Conservation (phyloP, 1,284 basidiomycete genomes). For the Microbotryum silenes-acaulis region DNA sequence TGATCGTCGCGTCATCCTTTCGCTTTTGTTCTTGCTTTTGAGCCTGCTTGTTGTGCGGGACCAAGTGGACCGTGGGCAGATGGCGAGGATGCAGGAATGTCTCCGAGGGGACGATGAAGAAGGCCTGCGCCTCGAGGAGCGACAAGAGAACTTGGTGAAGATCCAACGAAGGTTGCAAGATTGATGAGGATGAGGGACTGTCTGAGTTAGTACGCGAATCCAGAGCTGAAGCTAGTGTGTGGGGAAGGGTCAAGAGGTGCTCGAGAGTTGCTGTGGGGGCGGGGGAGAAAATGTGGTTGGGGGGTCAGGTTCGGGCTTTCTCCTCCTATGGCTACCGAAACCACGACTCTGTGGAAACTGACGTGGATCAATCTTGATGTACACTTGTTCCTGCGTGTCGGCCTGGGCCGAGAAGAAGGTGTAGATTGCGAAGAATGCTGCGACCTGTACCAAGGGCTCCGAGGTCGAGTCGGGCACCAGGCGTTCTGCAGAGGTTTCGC, state of each 20-base stretch:
- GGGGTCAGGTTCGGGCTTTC: too few relatives aligned
- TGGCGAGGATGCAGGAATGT: neutral
- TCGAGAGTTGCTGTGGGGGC: conserved; percentile 3
- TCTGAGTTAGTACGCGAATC: neutral
- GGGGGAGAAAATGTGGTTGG: too few relatives aligned
- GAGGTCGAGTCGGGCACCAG: neutral
- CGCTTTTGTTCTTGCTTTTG: too few relatives aligned
- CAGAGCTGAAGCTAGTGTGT: neutral
- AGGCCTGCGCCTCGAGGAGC: conserved; percentile 7
- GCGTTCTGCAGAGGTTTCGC: conserved; percentile 2
- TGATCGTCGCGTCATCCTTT: too few relatives aligned
- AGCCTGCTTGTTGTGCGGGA: too few relatives aligned
- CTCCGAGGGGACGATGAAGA: conserved; percentile 10
- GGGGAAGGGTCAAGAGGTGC: conserved; percentile 1
- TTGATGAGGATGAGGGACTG: neutral
- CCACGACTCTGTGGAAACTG: neutral
- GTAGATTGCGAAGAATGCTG: conserved; percentile 12
- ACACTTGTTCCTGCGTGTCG: neutral
- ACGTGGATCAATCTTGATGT: conserved; percentile 7
- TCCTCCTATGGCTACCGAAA: too few relatives aligned
- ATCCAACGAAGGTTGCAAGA: neutral
- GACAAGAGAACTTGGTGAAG: neutral
- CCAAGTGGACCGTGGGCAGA: neutral
- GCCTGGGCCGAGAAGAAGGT: conserved; percentile 1
- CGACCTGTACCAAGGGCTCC: conserved; percentile 5